A percentile compares a stretch with the other conserved stretches of the same genome.
phyloP scores from a whole-genome alignment of 148 eudicot species.

The Rhododendron ovatum region DNA sequence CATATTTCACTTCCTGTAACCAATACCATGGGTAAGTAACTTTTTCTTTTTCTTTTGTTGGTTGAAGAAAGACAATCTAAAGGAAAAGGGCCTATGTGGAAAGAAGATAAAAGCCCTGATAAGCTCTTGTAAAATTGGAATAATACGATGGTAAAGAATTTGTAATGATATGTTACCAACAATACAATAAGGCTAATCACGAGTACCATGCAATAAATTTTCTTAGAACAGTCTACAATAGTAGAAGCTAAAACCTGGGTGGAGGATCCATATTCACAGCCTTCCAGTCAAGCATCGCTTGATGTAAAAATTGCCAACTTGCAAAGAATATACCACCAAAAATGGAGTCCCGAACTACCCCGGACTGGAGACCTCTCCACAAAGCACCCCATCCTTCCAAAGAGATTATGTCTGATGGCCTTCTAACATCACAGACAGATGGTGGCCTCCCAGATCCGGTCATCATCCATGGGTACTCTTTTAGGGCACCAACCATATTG shows the following conservation, averaged over 20 bases:
- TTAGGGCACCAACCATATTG: slow-evolving; percentile 50
- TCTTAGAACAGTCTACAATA: slow-evolving; percentile 5
- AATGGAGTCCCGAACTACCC: slow-evolving; percentile 69
- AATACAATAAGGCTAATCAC: background rate
- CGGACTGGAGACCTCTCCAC: slow-evolving; percentile 81
- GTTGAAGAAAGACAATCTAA: background rate
- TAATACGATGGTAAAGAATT: background rate
- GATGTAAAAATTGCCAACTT: slow-evolving; percentile 74
- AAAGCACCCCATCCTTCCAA: slow-evolving; percentile 81
- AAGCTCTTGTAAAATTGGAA: background rate
- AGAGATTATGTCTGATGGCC: slow-evolving; percentile 45
- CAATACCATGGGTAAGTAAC: background rate
- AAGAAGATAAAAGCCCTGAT: background rate
- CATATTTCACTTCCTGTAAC: background rate
- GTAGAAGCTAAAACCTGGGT: slow-evolving; percentile 37
- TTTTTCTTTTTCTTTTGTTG: background rate
- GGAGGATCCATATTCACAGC: slow-evolving; percentile 78
- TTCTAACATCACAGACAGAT: slow-evolving; percentile 57
- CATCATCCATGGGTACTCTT: slow-evolving; percentile 93
- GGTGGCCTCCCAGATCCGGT: slow-evolving; percentile 93
- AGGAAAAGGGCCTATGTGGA: background rate
- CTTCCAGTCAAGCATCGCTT: slow-evolving; percentile 71
- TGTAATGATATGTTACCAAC: background rate
- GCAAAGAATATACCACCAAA: slow-evolving; percentile 87
- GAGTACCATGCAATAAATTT: slow-evolving; percentile 2